Percentiles rank a stretch among this genome's conserved stretches.
Conservation (phyloP, 345 rosid species). For the Draba incana region DNA sequence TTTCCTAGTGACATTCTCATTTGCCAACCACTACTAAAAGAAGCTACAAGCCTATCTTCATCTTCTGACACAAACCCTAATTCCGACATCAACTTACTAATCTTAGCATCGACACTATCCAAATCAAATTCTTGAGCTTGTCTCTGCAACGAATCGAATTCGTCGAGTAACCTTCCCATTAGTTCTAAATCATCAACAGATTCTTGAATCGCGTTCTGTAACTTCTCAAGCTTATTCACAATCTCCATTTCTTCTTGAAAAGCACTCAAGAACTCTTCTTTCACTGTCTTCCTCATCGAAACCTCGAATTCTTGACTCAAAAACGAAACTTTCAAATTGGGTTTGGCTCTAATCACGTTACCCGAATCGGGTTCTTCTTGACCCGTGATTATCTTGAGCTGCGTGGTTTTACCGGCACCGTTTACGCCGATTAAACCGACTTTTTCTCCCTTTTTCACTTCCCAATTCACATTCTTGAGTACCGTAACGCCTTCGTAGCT, state of each 20-base stretch:
- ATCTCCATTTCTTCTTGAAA: conserved; percentile 83
- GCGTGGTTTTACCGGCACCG: conserved; percentile 95
- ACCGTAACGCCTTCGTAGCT: conserved; percentile 80
- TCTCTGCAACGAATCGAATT: conserved; percentile 82
- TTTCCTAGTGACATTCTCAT: conserved; percentile 98
- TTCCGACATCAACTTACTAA: conserved; percentile 84
- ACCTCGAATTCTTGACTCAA: conserved; percentile 93
- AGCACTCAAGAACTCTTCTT: conserved; percentile 85
- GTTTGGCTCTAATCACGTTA: conserved; percentile 67
- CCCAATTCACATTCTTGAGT: conserved; percentile 82
- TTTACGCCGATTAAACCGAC: conserved; percentile 88
- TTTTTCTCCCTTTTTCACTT: conserved; percentile 84
- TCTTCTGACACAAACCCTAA: conserved; percentile 74
- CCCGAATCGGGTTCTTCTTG: conserved; percentile 88
- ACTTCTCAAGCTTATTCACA: conserved; percentile 57
- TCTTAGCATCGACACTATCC: conserved; percentile 69
- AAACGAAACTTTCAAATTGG: conserved; percentile 67
- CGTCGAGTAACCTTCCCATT: conserved; percentile 92
- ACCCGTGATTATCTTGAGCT: conserved; percentile 81
- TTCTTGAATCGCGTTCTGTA: conserved; percentile 72
- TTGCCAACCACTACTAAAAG: conserved; percentile 95
- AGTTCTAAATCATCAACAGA: conserved; percentile 82
- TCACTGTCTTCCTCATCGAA: conserved; percentile 76
- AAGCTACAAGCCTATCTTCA: conserved; percentile 87
- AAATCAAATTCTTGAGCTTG: conserved; percentile 74